Evolutionary conservation across 2,329 filamentous ascomycete species (phyloP).

Genomic region (Trichoderma lentiforme): DNA sequence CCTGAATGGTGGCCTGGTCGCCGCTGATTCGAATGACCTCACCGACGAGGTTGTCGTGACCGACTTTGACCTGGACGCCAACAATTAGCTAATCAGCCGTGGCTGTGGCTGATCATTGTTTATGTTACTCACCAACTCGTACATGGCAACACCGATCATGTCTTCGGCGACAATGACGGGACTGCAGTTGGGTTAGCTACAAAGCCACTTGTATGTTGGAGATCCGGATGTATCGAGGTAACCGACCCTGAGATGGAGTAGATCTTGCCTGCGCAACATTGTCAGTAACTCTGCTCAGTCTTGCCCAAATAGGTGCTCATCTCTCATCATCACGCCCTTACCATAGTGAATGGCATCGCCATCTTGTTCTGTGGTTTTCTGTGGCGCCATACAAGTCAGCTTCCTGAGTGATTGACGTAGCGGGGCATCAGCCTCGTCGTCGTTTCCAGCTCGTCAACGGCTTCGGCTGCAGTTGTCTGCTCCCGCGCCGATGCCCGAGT

Average conservation of each 20-base stretch:
- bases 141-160: conserved; percentile 99
- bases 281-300: conserved; percentile 24
- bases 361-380: conserved; percentile 37
- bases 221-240: not conserved
- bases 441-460: not conserved
- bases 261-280: conserved; percentile 50
- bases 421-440: conserved; percentile 19
- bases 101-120: not conserved
- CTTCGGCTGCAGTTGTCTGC: conserved; percentile 21
- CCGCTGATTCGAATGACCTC: conserved; percentile 97
- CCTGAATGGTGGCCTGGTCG: conserved; percentile 96
- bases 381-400: conserved; percentile 23
- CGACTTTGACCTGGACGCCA: conserved; percentile 71
- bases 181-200: conserved; percentile 39
- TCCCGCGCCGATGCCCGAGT: not conserved
- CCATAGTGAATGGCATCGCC: conserved; percentile 40
- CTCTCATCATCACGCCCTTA: conserved; percentile 29
- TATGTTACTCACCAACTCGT: conserved; percentile 74
- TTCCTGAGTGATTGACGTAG: conserved; percentile 19
- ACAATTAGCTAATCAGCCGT: conserved; percentile 8
- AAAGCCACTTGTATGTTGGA: not conserved
- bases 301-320: not conserved
- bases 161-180: conserved; percentile 96
- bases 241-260: conserved; percentile 62
- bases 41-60: conserved; percentile 86